A percentile compares a stretch with the other conserved stretches of the same genome.
phyloP scores from a whole-genome alignment of 257 asterid genomes.

The Marsdenia floribunda region DNA sequence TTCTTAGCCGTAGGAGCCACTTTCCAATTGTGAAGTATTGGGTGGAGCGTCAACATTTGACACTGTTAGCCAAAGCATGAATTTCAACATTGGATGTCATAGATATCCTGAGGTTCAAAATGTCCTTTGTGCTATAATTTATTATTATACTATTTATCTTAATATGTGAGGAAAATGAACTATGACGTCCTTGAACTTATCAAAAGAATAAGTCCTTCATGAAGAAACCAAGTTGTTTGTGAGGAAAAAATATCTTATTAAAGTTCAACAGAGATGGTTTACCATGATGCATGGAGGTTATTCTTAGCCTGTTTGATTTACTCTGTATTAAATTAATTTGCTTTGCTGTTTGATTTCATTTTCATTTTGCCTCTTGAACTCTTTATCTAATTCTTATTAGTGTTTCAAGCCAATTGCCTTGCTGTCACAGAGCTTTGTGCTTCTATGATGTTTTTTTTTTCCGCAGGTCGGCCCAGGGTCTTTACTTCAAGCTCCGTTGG shows the following conservation, averaged over 20 bases:
- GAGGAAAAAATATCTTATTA: neutral
- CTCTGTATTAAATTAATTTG: neutral
- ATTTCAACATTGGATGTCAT: neutral
- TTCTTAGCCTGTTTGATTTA: neutral
- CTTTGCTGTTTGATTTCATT: neutral
- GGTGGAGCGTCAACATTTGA: neutral
- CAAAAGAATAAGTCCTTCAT: neutral
- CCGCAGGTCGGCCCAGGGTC: constrained; percentile 49
- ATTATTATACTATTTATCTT: neutral
- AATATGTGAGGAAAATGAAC: neutral
- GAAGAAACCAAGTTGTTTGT: neutral
- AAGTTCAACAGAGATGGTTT: neutral
- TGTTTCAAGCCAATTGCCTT: constrained; percentile 11
- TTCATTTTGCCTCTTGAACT: neutral
- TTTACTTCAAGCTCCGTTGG: constrained; percentile 94
- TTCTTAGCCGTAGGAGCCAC: neutral
- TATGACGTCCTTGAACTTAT: neutral
- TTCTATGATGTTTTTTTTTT: neutral
- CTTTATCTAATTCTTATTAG: neutral
- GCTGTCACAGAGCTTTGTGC: constrained; percentile 15
- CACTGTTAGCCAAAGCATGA: neutral
- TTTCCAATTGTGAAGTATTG: neutral
- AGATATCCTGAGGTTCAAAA: neutral
- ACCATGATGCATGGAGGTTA: neutral
- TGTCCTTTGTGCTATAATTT: neutral